These are phyloP conservation scores for Arthroderma sp. DNA, from an alignment of 2,329 filamentous ascomycete species.

Conservation along the genomic window DNA sequence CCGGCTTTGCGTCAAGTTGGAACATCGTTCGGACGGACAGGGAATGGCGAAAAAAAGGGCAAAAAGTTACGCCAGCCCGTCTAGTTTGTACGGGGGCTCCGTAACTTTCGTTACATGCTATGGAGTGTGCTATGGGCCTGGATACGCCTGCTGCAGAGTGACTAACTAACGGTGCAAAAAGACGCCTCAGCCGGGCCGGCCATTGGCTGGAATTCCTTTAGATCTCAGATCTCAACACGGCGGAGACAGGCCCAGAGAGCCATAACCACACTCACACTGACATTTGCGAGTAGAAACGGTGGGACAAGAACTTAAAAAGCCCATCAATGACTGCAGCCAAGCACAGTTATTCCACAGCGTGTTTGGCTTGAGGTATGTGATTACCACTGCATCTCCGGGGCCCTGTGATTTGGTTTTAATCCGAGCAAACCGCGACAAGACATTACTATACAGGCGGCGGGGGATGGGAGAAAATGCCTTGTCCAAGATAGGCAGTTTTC, in stretches of 20 bases:
- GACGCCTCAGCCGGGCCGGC: background rate
- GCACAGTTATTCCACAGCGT: background rate
- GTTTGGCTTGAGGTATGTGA: background rate
- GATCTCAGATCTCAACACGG: background rate
- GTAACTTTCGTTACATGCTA: constrained; percentile 1
- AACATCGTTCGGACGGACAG: constrained; percentile 2
- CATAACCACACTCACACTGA: background rate
- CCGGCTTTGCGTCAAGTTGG: constrained; percentile 2
- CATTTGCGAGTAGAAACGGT: background rate
- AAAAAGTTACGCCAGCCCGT: background rate
- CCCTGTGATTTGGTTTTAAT: background rate
- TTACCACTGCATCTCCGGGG: background rate
- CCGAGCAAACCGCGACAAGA: too few species aligned
- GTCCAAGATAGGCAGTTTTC: background rate
- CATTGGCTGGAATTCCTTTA: background rate
- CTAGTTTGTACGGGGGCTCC: background rate
- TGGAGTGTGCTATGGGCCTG: background rate
- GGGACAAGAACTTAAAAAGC: background rate
- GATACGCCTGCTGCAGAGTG: background rate
- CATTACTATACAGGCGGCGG: background rate
- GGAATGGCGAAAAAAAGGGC: background rate
- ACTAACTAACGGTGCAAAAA: constrained; percentile 1
- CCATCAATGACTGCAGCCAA: background rate
- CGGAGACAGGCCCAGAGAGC: background rate
- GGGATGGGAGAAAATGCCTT: background rate